Conservation (phyloP, 129 eudicot genomes). For the Artemisia argyi region DNA sequence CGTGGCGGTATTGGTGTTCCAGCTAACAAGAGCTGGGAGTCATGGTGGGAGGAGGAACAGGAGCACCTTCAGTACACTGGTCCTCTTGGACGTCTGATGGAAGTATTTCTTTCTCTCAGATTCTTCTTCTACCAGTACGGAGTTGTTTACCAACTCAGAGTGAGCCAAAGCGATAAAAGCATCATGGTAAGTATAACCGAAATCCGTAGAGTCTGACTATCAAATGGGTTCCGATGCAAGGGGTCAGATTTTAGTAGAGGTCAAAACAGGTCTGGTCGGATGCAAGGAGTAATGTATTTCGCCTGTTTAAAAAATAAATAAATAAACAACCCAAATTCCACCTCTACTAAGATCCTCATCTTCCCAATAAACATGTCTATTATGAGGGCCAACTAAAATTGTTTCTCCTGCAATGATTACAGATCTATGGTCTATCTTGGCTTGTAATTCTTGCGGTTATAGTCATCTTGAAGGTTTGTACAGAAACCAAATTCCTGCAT, state of each 20-base stretch:
- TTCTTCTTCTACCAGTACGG: slow-evolving; percentile 95
- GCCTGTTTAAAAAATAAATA: not conserved
- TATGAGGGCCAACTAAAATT: not conserved
- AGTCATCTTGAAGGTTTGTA: slow-evolving; percentile 75
- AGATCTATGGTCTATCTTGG: slow-evolving; percentile 98
- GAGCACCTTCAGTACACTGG: slow-evolving; percentile 87
- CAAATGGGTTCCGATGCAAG: not conserved
- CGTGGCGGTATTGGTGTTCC: slow-evolving; percentile 96
- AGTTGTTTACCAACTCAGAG: slow-evolving; percentile 79
- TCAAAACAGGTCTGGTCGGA: not conserved
- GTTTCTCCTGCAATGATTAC: slow-evolving; percentile 33
- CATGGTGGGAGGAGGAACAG: slow-evolving; percentile 99
- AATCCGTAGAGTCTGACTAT: not conserved
- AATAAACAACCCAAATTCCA: slow-evolving; percentile 9
- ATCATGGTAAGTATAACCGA: slow-evolving; percentile 50
- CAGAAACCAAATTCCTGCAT: slow-evolving; percentile 1
- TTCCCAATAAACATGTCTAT: slow-evolving; percentile 1
- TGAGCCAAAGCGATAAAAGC: slow-evolving; percentile 73
- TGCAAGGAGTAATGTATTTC: not conserved
- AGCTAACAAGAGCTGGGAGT: slow-evolving; percentile 97
- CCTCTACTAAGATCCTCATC: not conserved
- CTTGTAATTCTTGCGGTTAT: slow-evolving; percentile 79
- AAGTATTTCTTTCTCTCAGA: slow-evolving; percentile 71
- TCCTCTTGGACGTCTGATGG: slow-evolving; percentile 58
- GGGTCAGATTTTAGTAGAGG: not conserved